A percentile compares a stretch with the other conserved stretches of the same genome.
Conservation (phyloP, 805 yeast species). For the Kuraishia piskuri region DNA sequence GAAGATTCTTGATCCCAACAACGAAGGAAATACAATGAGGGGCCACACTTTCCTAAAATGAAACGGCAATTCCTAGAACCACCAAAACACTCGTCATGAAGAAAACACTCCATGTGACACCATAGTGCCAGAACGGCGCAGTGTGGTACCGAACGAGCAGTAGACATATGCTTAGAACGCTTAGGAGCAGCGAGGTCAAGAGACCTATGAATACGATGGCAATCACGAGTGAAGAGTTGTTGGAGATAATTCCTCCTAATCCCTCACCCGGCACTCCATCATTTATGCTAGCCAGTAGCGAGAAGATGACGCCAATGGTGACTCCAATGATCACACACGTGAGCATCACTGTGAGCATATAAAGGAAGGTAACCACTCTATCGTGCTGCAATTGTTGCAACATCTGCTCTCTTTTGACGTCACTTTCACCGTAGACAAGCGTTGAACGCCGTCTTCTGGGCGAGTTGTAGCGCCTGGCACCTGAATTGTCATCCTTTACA, state of each 20-base stretch:
- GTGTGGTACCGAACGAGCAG: constrained; percentile 27
- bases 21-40: too few relatives aligned
- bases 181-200: constrained; percentile 30
- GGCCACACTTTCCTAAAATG: too few relatives aligned
- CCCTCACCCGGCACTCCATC: constrained; percentile 4
- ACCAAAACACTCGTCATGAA: constrained; percentile 30
- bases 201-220: constrained; percentile 31
- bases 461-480: not conserved
- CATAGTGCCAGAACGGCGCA: constrained; percentile 33
- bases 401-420: not conserved
- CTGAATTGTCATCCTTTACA: not conserved
- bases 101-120: constrained; percentile 32
- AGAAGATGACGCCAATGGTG: constrained; percentile 33
- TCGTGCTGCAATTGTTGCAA: constrained; percentile 3
- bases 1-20: too few relatives aligned
- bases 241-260: constrained; percentile 5
- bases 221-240: constrained; percentile 16
- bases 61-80: constrained; percentile 26
- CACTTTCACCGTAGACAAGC: not conserved
- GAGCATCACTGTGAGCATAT: constrained; percentile 2
- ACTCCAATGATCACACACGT: constrained; percentile 26
- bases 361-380: constrained; percentile 3
- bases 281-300: constrained; percentile 6
- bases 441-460: not conserved
- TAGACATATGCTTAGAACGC: constrained; percentile 36